Evolutionary conservation across 805 yeast species (phyloP).

Genomic region (Scheffersomyces stipitis): DNA sequence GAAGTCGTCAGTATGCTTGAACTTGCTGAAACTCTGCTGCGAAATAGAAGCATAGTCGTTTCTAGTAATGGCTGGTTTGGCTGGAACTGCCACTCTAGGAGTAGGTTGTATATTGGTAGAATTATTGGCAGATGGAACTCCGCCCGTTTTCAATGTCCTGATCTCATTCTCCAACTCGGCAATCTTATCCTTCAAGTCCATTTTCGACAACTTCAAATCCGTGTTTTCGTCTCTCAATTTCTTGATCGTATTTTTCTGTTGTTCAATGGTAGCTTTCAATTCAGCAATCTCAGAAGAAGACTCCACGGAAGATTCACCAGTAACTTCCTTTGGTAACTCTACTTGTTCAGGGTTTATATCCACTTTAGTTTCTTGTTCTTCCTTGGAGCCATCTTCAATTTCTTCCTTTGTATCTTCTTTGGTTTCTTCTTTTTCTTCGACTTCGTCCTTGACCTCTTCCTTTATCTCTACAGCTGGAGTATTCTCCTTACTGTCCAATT

Average conservation of each 20-base stretch:
- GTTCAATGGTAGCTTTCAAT: slow-evolving; percentile 25
- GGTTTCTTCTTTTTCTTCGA: slow-evolving; percentile 4
- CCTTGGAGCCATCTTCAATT: slow-evolving; percentile 2
- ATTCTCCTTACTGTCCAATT: slow-evolving; percentile 4
- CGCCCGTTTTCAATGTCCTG: slow-evolving; percentile 9
- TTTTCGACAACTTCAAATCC: slow-evolving; percentile 36
- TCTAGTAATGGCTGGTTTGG: slow-evolving; percentile 27
- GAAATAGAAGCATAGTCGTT: slow-evolving; percentile 31
- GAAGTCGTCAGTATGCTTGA: slow-evolving; percentile 45
- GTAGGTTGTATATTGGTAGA: slow-evolving; percentile 4
- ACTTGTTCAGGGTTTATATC: slow-evolving; percentile 6
- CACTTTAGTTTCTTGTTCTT: slow-evolving; percentile 1
- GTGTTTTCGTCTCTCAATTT: slow-evolving; percentile 42
- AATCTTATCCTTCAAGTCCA: slow-evolving; percentile 39
- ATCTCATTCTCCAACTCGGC: slow-evolving; percentile 27
- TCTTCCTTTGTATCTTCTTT: slow-evolving; percentile 9
- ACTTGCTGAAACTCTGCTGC: slow-evolving; percentile 17
- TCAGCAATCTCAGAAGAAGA: slow-evolving; percentile 10
- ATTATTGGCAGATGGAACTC: slow-evolving; percentile 3
- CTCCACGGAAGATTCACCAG: slow-evolving; percentile 2
- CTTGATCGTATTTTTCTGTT: slow-evolving; percentile 34
- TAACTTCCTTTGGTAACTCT: slow-evolving; percentile 5
- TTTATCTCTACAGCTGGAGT: slow-evolving; percentile 1
- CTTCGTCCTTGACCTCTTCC: background rate
- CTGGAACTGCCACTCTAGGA: slow-evolving; percentile 18